Evolutionary conservation across 108 stramenopile genomes (phyloP).

Genomic region (Pseudonitzschia delicatissima): DNA sequence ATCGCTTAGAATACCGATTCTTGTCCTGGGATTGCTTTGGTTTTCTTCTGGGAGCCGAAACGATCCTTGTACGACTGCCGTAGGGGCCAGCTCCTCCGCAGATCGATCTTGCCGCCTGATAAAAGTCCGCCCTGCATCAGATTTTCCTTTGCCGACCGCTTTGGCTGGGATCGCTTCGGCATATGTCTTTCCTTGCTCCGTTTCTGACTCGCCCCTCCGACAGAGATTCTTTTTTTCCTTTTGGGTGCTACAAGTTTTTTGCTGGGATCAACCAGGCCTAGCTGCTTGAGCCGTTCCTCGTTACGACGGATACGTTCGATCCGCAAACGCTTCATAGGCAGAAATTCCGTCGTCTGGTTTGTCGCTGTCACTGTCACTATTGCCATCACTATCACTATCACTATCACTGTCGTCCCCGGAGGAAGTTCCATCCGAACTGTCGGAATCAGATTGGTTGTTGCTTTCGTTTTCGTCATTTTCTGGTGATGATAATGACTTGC

Average conservation of each 20-base stretch:
- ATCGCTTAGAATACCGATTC: background rate
- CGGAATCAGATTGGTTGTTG: background rate
- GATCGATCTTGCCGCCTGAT: background rate
- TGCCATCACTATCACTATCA: background rate
- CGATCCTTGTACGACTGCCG: background rate
- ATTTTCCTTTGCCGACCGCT: background rate
- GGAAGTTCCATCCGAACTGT: background rate
- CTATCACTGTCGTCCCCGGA: background rate
- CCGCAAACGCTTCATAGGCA: constrained; percentile 64
- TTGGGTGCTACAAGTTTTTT: background rate
- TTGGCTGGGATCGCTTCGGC: background rate
- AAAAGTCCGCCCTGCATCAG: background rate
- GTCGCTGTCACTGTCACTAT: background rate
- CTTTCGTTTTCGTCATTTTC: too few species aligned
- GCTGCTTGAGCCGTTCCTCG: constrained; percentile 46
- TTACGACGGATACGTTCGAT: constrained; percentile 70
- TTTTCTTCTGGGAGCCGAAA: background rate
- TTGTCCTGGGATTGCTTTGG: background rate
- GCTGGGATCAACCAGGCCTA: constrained; percentile 39
- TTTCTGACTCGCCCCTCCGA: background rate
- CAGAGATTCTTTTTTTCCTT: background rate
- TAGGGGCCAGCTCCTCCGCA: background rate
- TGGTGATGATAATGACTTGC: too few species aligned
- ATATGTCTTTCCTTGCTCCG: background rate
- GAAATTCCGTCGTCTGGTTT: constrained; percentile 37